Conservation (phyloP, 768 basidiomycete species). For the Myochromella boudieri region DNA sequence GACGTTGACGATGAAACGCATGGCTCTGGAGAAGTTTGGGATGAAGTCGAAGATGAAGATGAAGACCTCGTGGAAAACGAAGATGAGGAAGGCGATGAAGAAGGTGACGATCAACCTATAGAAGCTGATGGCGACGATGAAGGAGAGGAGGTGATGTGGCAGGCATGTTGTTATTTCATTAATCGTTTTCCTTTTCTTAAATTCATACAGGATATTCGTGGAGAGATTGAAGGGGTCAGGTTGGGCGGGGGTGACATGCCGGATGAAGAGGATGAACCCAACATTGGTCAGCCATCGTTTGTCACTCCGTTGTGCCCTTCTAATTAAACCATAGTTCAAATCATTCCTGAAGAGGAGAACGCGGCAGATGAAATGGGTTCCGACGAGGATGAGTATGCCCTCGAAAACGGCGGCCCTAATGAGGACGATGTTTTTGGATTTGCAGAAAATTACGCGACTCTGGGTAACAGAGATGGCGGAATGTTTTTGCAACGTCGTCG, state of each 20-base stretch:
- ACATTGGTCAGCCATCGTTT: slow-evolving; percentile 26
- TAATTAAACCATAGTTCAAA: slow-evolving; percentile 34
- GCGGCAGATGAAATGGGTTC: slow-evolving; percentile 62
- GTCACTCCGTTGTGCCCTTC: not conserved
- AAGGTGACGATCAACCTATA: slow-evolving; percentile 35
- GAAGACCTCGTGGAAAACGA: slow-evolving; percentile 58
- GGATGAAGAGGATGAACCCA: slow-evolving; percentile 67
- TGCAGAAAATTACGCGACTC: slow-evolving; percentile 50
- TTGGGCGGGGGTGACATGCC: slow-evolving; percentile 46
- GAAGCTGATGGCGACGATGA: slow-evolving; percentile 54
- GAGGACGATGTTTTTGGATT: slow-evolving; percentile 57
- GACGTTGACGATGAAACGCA: slow-evolving; percentile 62
- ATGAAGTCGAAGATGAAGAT: slow-evolving; percentile 67
- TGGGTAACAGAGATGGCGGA: slow-evolving; percentile 39
- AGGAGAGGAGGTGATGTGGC: slow-evolving; percentile 57
- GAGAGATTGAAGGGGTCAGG: slow-evolving; percentile 41
- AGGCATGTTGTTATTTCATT: slow-evolving; percentile 35
- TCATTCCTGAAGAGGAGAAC: slow-evolving; percentile 62
- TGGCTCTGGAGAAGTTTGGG: slow-evolving; percentile 64
- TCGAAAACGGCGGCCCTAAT: slow-evolving; percentile 33
- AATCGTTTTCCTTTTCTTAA: not conserved
- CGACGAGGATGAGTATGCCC: slow-evolving; percentile 62
- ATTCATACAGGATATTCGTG: slow-evolving; percentile 49
- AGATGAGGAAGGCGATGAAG: slow-evolving; percentile 50
- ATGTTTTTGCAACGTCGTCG: slow-evolving; percentile 58